phyloP scores from a whole-genome alignment of 75 land plant genomes.

The Larix kaempferi region DNA sequence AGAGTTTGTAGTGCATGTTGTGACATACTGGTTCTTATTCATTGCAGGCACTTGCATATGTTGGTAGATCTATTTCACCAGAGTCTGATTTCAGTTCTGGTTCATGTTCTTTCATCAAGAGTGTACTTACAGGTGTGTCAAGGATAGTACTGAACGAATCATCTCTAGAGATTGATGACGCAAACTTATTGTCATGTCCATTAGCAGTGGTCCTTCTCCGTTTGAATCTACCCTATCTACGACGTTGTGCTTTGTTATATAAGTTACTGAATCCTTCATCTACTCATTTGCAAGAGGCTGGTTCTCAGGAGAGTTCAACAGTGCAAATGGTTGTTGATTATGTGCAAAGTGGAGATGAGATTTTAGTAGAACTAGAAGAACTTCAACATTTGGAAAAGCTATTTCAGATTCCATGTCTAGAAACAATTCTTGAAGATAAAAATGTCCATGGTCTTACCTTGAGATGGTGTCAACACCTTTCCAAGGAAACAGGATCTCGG shows the following conservation, averaged over 20 bases:
- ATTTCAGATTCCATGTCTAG: conserved; percentile 58
- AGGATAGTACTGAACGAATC: conserved; percentile 19
- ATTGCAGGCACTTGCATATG: conserved; percentile 23
- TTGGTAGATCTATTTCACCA: conserved; percentile 10
- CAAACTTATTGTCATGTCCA: conserved; percentile 28
- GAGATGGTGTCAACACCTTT: conserved; percentile 70
- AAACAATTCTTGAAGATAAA: conserved; percentile 50
- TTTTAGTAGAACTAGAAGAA: conserved; percentile 42
- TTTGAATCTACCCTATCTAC: conserved; percentile 76
- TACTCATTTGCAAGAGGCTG: conserved; percentile 25
- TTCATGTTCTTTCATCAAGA: conserved; percentile 16
- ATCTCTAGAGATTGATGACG: conserved; percentile 39
- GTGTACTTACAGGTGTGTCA: conserved; percentile 19
- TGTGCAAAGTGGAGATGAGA: conserved; percentile 6
- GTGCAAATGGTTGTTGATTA: conserved; percentile 5
- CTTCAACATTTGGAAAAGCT: conserved; percentile 51
- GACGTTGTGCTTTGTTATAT: conserved; percentile 75
- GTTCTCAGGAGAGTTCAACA: conserved; percentile 21
- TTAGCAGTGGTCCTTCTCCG: conserved; percentile 39
- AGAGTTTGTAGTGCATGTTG: not conserved
- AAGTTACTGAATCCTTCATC: conserved; percentile 49
- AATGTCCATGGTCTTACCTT: conserved; percentile 30
- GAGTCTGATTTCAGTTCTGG: conserved; percentile 17
- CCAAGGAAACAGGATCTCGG: conserved; percentile 23
- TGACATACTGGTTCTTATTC: conserved; percentile 1